phyloP scores from a whole-genome alignment of 108 stramenopile species.

The Nannochloropsis gaditana region DNA sequence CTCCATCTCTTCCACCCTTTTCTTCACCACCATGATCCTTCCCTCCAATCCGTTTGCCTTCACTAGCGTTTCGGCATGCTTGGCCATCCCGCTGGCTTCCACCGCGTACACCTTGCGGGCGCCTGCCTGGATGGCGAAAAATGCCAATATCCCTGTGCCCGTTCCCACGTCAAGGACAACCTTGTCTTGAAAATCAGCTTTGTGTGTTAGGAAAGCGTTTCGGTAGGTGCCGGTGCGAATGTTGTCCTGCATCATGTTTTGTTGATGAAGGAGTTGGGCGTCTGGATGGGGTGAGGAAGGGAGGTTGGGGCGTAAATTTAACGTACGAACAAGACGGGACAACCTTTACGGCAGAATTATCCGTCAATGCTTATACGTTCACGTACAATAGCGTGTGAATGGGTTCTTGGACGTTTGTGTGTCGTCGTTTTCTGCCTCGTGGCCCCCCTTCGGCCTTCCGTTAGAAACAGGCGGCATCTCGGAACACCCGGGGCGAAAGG shows the following conservation, averaged over 20 bases:
- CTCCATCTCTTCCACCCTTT: conserved; percentile 59
- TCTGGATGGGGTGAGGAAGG: conserved; percentile 30
- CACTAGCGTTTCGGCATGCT: conserved; percentile 50
- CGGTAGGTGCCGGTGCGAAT: conserved; percentile 62
- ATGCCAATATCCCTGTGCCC: conserved; percentile 61
- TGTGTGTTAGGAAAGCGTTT: conserved; percentile 55
- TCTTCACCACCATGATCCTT: conserved; percentile 48
- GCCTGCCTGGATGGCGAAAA: conserved; percentile 63
- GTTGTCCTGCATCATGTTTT: conserved; percentile 62
- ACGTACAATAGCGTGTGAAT: not conserved
- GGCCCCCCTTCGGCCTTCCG: not conserved
- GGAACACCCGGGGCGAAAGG: too few species aligned
- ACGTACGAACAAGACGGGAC: not conserved
- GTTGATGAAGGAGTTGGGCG: conserved; percentile 51
- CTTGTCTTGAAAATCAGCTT: conserved; percentile 55
- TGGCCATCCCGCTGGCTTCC: conserved; percentile 59
- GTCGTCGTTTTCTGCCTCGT: not conserved
- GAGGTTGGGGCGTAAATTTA: conserved; percentile 48
- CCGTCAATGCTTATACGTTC: not conserved
- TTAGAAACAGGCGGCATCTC: not conserved
- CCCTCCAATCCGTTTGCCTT: conserved; percentile 37
- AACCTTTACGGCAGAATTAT: not conserved
- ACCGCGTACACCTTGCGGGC: conserved; percentile 60
- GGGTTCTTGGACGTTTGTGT: not conserved
- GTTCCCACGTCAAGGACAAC: conserved; percentile 65